phyloP scores from a whole-genome alignment of 2,329 filamentous ascomycete genomes.

The Fusarium sp. region DNA sequence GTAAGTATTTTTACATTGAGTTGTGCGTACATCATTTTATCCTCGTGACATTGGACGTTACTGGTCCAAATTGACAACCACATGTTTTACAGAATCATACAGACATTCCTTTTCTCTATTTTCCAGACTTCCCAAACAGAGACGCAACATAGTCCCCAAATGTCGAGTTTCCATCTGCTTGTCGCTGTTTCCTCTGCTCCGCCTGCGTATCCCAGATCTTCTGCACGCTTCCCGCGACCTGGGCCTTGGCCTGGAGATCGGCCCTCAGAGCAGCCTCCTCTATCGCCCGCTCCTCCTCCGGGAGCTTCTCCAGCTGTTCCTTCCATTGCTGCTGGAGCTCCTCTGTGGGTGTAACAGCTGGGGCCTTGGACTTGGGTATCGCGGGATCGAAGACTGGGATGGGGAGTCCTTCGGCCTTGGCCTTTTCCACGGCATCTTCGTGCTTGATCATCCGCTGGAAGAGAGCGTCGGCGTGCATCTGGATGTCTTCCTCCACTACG shows the following conservation, averaged over 20 bases:
- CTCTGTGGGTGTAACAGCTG: slow-evolving; percentile 49
- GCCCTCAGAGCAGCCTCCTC: slow-evolving; percentile 74
- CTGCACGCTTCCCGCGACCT: slow-evolving; percentile 71
- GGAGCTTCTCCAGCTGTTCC: slow-evolving; percentile 68
- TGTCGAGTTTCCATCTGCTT: slow-evolving; percentile 48
- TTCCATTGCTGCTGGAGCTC: slow-evolving; percentile 65
- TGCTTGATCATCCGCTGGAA: slow-evolving; percentile 90
- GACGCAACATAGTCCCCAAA: slow-evolving; percentile 47
- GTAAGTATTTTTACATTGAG: not conserved
- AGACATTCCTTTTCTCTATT: slow-evolving; percentile 25
- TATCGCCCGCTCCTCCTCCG: slow-evolving; percentile 67
- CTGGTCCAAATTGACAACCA: not conserved
- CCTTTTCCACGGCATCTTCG: slow-evolving; percentile 79
- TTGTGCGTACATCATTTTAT: not conserved
- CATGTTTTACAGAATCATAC: slow-evolving; percentile 39
- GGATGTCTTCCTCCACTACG: slow-evolving; percentile 85
- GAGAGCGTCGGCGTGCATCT: slow-evolving; percentile 93
- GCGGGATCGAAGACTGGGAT: slow-evolving; percentile 71
- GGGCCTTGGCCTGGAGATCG: slow-evolving; percentile 70
- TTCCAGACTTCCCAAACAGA: slow-evolving; percentile 47
- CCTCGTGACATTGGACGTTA: not conserved
- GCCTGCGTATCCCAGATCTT: slow-evolving; percentile 57
- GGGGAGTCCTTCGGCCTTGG: slow-evolving; percentile 70
- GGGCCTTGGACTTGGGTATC: slow-evolving; percentile 53
- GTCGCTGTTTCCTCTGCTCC: slow-evolving; percentile 64